Percentiles rank a stretch among this genome's conserved stretches.
Conservation (phyloP, 169 alveolate genomes). For the Plasmodium adleri region DNA sequence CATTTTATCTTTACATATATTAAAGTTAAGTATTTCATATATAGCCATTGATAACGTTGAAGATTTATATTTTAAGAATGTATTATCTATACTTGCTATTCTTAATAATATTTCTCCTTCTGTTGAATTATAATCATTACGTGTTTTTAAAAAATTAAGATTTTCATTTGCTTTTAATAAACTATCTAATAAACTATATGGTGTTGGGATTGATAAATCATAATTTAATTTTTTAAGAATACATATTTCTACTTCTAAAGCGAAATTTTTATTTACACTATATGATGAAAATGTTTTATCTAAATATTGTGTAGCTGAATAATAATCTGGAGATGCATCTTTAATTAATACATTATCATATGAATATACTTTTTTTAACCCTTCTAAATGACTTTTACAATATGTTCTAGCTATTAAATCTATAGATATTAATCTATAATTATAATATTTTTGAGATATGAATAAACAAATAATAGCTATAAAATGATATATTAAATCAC, state of each 20-base stretch:
- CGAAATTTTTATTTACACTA: conserved; percentile 61
- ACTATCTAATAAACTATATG: conserved; percentile 70
- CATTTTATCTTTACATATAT: conserved; percentile 71
- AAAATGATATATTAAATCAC: conserved; percentile 71
- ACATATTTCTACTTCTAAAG: conserved; percentile 59
- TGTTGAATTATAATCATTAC: conserved; percentile 50
- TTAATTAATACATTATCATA: conserved; percentile 48
- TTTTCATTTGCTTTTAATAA: conserved; percentile 66
- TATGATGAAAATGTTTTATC: conserved; percentile 27
- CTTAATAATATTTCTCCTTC: conserved; percentile 71
- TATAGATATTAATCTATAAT: conserved; percentile 36
- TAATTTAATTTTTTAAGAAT: conserved; percentile 68
- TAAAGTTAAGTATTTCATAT: conserved; percentile 64
- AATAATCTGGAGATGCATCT: conserved; percentile 66
- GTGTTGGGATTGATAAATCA: conserved; percentile 71
- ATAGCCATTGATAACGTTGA: conserved; percentile 75
- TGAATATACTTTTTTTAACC: conserved; percentile 58
- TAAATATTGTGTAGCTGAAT: conserved; percentile 64
- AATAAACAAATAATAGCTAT: conserved; percentile 58
- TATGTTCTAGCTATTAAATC: conserved; percentile 53
- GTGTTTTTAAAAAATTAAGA: conserved; percentile 37
- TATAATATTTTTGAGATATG: conserved; percentile 66
- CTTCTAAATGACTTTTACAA: conserved; percentile 70
- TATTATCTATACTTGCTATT: conserved; percentile 64
- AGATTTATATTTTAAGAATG: conserved; percentile 64